Evolutionary conservation across 768 basidiomycete genomes (phyloP).

Genomic region (Clitopilus hobsonii): DNA sequence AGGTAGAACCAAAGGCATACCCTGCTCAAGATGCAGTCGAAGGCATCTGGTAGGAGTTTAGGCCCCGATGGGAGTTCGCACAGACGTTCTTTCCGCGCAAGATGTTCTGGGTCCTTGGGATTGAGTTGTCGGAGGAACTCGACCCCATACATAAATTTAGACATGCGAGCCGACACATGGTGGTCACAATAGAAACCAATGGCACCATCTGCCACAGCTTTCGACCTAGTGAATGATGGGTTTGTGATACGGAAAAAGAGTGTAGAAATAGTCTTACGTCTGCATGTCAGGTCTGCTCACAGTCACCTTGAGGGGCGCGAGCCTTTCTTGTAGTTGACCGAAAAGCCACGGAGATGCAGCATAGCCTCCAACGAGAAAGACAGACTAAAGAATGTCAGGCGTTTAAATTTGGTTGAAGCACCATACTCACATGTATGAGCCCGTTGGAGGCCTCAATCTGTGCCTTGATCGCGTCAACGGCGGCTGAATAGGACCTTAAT

Average conservation of each 20-base stretch:
- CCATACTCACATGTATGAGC: conserved; percentile 49
- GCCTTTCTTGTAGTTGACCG: conserved; percentile 66
- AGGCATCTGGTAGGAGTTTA: conserved; percentile 73
- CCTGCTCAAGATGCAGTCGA: conserved; percentile 72
- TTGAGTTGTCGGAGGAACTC: conserved; percentile 72
- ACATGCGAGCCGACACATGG: conserved; percentile 77
- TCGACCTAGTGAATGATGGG: conserved; percentile 44
- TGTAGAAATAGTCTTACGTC: conserved; percentile 42
- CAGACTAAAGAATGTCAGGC: conserved; percentile 41
- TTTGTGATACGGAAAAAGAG: neutral
- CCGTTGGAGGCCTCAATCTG: conserved; percentile 70
- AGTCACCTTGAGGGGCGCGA: conserved; percentile 47
- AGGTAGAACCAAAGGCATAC: conserved; percentile 31
- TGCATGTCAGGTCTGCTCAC: conserved; percentile 78
- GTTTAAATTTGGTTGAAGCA: neutral
- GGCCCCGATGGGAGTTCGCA: conserved; percentile 78
- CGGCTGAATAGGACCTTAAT: conserved; percentile 33
- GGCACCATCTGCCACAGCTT: conserved; percentile 81
- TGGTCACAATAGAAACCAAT: conserved; percentile 85
- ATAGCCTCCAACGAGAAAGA: conserved; percentile 81
- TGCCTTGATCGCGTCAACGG: conserved; percentile 59
- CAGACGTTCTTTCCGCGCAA: conserved; percentile 55
- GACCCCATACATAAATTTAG: conserved; percentile 79
- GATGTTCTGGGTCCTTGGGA: conserved; percentile 60
- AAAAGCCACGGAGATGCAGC: conserved; percentile 83